Evolutionary conservation across 495 filamentous ascomycete genomes (phyloP), one percentile per base, ranked within the genome.

Genomic region (Lophiotrema nucula): DNA sequence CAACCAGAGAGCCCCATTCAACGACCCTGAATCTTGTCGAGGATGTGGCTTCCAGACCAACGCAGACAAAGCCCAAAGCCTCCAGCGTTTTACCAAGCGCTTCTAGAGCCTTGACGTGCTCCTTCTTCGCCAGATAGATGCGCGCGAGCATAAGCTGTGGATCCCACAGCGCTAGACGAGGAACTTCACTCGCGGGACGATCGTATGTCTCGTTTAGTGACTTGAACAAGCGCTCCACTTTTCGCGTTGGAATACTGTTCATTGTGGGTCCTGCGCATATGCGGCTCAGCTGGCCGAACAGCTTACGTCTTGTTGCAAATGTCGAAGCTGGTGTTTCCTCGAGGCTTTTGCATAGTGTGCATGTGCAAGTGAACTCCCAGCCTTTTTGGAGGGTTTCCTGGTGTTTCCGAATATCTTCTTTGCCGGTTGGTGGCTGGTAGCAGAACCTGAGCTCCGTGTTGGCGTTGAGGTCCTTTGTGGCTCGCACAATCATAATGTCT

Each of bases 401-500:
- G 16, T 27, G 28, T 2, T 26, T 35, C 8, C 25, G 15, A 28
- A 22, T 46, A 4, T 23, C 42, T 6, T 19, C 21, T 37, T 12
- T 13, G 41, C 27, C 25, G 41, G 39, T 43, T 43, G 39, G 39
- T 11, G 6, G 39, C 6, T 4, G 6, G 42, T 56, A 56, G n/a
- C 6, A 47, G 44, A 58, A 49, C 5, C 2, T 58, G 46, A 58
- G 2, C 26, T 58, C 54, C 1, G 44, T 49, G 44, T 31, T 35
- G 8, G 28, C 2, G 15, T 48, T 22, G 3, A 58, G 28, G 31
- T 58, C 54, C 16, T 50, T 2, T 4, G 44, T 27, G 0, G 82
- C 81, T 15, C 80, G 79, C 16, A 83, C 60, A 37, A 83, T 70
- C 71, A 79, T 77, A 74, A 86, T 76, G 64, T 85, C 83, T 37